These are phyloP conservation scores for Diaporthe citri DNA, from an alignment of 2,329 filamentous ascomycete species.

Conservation along the genomic window DNA sequence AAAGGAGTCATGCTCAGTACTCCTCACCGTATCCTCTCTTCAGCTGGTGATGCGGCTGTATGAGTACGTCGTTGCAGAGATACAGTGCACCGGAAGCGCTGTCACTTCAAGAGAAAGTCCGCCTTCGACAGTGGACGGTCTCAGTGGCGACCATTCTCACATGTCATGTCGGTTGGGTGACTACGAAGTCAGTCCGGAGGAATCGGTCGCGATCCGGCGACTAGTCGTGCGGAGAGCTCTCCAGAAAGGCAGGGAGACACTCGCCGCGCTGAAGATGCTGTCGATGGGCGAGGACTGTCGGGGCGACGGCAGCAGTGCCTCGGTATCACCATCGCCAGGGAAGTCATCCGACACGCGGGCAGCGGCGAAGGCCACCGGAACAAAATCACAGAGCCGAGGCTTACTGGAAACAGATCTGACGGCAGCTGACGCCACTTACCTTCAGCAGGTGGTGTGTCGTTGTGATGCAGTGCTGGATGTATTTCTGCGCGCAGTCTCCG, in stretches of 20 bases:
- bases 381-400: no score
- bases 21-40: neutral
- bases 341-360: no score
- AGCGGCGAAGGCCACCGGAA: neutral
- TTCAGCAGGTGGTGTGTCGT: conserved; percentile 1
- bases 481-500: no score
- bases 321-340: neutral
- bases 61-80: neutral
- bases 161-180: conserved; percentile 13
- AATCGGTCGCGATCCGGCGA: neutral
- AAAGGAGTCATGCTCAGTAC: conserved; percentile 3
- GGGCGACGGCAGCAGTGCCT: neutral
- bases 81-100: neutral
- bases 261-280: neutral
- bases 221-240: neutral
- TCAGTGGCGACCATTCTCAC: neutral
- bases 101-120: neutral
- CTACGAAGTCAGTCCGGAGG: conserved; percentile 9
- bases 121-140: neutral
- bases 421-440: neutral
- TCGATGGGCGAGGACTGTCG: neutral
- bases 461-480: neutral
- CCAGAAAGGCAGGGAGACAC: neutral
- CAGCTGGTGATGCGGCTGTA: conserved; percentile 2
- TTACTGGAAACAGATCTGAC: neutral